Evolutionary conservation across 164 flowering plant genomes (phyloP), one percentile per base, ranked within the genome.

Genomic region (Taxillus chinensis): DNA sequence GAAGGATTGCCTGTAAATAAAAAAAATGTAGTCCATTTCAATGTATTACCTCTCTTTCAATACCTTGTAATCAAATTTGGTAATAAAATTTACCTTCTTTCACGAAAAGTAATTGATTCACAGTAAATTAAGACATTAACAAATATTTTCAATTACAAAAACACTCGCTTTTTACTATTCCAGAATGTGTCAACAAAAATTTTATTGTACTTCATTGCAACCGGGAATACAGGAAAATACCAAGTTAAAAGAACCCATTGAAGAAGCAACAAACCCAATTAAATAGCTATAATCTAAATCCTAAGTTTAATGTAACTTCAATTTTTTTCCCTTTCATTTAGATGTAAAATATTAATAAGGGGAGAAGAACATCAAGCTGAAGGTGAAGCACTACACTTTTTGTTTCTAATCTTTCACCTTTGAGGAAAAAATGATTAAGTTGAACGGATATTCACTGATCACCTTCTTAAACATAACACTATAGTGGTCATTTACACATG

Each of bases 381-480:
- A 27, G 27, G 27, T 27, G 27, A 27, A 27, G 27, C 27, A 27
- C 27, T 27, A 2, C 27, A 0, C 27, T 27, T 27, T 27, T 27
- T 27, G 27, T 27, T 27, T 27, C 27, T 27, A 27, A 27, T 27
- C 27, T 27, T 27, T 27, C 27, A 27, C 27, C 27, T 27, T 27
- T 27, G 27, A 27, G 27, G 27, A 27, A 27, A 2, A 27, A 27
- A 27, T 27, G 27, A 27, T 27, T 27, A 27, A 27, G 27, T 27
- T 27, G 27, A 27, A 27, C 9, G 13, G 13, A 9, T 12, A 4
- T 37, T 11, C 41, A 27, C 1, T 0, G 11, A n/a, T n/a, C 71
- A 93, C 99, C 97, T 91, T 95, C 76, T 95, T 89, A 72, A 95
- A 95, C 98, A 95, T 91, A 57, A 95, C 96, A 41, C 86, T 80